These are phyloP conservation scores for Graphiopsis chlorocephala DNA, from an alignment of 2,329 filamentous ascomycete genomes.

Conservation along the genomic window DNA sequence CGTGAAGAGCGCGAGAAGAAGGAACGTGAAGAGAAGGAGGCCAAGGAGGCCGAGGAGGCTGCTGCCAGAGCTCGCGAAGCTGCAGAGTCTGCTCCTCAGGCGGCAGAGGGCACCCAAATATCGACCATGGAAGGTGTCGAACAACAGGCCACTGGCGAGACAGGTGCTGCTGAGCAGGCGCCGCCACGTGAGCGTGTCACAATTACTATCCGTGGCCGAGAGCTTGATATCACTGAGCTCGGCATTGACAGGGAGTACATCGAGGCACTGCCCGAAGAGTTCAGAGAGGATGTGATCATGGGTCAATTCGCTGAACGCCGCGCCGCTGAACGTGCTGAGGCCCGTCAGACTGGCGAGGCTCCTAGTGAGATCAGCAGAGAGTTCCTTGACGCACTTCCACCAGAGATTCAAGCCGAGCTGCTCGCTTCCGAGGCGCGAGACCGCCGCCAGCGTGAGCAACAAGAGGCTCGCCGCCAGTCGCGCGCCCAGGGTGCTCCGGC, in stretches of 20 bases:
- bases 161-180: constrained; percentile 50
- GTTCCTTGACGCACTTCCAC: constrained; percentile 87
- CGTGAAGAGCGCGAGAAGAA: constrained; percentile 51
- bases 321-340: constrained; percentile 54
- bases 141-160: constrained; percentile 37
- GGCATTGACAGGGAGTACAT: constrained; percentile 94
- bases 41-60: constrained; percentile 44
- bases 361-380: constrained; percentile 85
- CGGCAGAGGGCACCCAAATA: constrained; percentile 39
- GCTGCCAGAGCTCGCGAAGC: constrained; percentile 35
- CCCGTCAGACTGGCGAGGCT: constrained; percentile 67
- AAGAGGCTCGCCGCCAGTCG: constrained; percentile 68
- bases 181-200: constrained; percentile 58
- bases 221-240: constrained; percentile 89
- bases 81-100: constrained; percentile 30
- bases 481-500: constrained; percentile 46
- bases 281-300: constrained; percentile 93
- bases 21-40: constrained; percentile 50
- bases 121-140: constrained; percentile 73
- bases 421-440: constrained; percentile 87
- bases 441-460: constrained; percentile 80
- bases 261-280: constrained; percentile 93
- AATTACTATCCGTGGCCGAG: constrained; percentile 79
- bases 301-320: constrained; percentile 75
- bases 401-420: constrained; percentile 85